phyloP scores from a whole-genome alignment of 1,284 basidiomycete genomes.

The Boletus sp. region DNA sequence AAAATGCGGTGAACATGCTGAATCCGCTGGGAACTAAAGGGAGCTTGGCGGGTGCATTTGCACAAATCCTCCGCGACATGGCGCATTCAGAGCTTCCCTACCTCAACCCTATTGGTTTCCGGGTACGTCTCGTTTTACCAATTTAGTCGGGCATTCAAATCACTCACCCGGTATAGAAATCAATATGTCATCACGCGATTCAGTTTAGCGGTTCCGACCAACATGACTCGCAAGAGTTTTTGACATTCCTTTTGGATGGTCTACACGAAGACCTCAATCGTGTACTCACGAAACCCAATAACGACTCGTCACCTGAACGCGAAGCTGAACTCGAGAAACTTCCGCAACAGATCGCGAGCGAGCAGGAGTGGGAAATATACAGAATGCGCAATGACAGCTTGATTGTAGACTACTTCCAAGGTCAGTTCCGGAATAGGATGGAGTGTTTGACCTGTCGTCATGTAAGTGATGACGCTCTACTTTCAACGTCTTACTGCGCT shows the following conservation, averaged over 20 bases:
- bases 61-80: constrained; percentile 79
- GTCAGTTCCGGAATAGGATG: constrained; percentile 90
- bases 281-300: constrained; percentile 72
- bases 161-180: constrained; percentile 47
- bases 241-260: constrained; percentile 91
- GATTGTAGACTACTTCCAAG: constrained; percentile 97
- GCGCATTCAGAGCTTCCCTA: constrained; percentile 87
- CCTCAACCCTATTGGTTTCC: constrained; percentile 80
- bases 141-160: not conserved
- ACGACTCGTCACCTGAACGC: constrained; percentile 74
- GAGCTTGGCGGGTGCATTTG: constrained; percentile 78
- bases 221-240: constrained; percentile 97
- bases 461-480: constrained; percentile 45
- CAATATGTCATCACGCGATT: constrained; percentile 80
- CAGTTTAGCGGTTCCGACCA: constrained; percentile 92
- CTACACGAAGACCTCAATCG: constrained; percentile 97
- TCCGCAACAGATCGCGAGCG: constrained; percentile 86
- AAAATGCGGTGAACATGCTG: constrained; percentile 79
- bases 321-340: constrained; percentile 86
- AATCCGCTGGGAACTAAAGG: constrained; percentile 92
- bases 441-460: constrained; percentile 89
- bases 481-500: constrained; percentile 7
- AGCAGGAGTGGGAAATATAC: constrained; percentile 92
- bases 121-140: constrained; percentile 50
- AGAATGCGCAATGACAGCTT: constrained; percentile 88